Evolutionary conservation across 2,329 filamentous ascomycete genomes (phyloP).

Genomic region (Plenodomus biglobosus): DNA sequence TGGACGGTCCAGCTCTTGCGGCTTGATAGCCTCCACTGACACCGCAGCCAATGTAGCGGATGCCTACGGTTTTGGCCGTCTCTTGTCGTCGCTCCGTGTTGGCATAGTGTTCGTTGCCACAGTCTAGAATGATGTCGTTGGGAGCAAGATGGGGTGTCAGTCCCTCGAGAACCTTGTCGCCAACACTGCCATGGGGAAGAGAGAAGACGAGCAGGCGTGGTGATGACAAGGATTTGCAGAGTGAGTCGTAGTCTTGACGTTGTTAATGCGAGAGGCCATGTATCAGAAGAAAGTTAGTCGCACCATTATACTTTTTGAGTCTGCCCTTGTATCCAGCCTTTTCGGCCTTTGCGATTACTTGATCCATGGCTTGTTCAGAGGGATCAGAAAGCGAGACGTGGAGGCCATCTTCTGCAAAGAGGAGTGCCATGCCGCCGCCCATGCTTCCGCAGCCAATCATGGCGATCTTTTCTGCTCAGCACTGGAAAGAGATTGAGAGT

Average conservation of each 20-base stretch:
- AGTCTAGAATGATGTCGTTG: conserved; percentile 69
- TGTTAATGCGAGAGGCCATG: conserved; percentile 11
- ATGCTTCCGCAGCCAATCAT: conserved; percentile 62
- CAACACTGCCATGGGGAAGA: conserved; percentile 53
- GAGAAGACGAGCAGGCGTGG: conserved; percentile 58
- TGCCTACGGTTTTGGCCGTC: conserved; percentile 57
- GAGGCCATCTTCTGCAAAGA: conserved; percentile 60
- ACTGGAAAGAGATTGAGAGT: not conserved
- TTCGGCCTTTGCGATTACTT: conserved; percentile 46
- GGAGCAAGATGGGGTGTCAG: conserved; percentile 56
- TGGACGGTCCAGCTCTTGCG: conserved; percentile 65
- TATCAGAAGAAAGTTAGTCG: not conserved
- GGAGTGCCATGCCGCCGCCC: conserved; percentile 61
- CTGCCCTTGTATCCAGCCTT: conserved; percentile 44
- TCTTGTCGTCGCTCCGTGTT: conserved; percentile 65
- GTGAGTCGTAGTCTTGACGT: conserved; percentile 50
- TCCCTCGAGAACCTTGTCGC: conserved; percentile 51
- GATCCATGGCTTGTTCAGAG: conserved; percentile 52
- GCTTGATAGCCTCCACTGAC: conserved; percentile 71
- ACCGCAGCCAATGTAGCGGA: conserved; percentile 68
- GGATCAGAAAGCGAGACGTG: conserved; percentile 60
- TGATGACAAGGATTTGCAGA: conserved; percentile 52
- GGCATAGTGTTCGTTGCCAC: conserved; percentile 67
- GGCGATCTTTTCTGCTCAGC: conserved; percentile 49
- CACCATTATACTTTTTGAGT: conserved; percentile 44